These are phyloP conservation scores for Pythium periplocum DNA, from an alignment of 352 stramenopile species.

Conservation along the genomic window DNA sequence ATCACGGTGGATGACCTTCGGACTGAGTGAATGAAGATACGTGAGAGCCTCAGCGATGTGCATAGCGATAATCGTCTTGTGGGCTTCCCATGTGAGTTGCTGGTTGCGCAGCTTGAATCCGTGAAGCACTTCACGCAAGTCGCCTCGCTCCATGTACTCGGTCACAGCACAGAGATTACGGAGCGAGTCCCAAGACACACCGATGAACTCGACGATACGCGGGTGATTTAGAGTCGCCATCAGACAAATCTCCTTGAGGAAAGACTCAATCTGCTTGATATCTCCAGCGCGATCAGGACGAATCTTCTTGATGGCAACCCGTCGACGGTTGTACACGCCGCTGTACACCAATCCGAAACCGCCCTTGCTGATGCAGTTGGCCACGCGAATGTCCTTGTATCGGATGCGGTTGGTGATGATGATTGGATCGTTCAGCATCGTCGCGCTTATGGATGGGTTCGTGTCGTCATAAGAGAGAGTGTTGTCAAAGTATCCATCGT, in stretches of 20 bases:
- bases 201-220: conserved; percentile 63
- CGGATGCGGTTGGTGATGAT: conserved; percentile 57
- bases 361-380: conserved; percentile 56
- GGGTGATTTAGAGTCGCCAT: conserved; percentile 53
- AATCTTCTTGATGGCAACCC: conserved; percentile 66
- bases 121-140: conserved; percentile 55
- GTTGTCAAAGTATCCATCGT: conserved; percentile 42
- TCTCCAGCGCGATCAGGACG: conserved; percentile 37
- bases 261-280: conserved; percentile 52
- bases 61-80: conserved; percentile 49
- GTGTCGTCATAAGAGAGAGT: conserved; percentile 58
- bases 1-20: conserved; percentile 41
- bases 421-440: conserved; percentile 56
- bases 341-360: conserved; percentile 61
- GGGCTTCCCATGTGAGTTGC: conserved; percentile 34
- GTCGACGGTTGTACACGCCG: conserved; percentile 49
- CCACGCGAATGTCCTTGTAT: conserved; percentile 54
- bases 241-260: conserved; percentile 65
- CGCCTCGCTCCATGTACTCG: conserved; percentile 70
- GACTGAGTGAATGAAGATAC: conserved; percentile 51
- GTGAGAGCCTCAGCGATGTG: conserved; percentile 53
- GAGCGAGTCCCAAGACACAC: conserved; percentile 56
- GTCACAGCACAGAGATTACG: conserved; percentile 52
- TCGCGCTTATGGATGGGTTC: conserved; percentile 42
- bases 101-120: conserved; percentile 39